Conservation (phyloP, 2,329 filamentous ascomycete species). For the Westerdykella ornata region DNA sequence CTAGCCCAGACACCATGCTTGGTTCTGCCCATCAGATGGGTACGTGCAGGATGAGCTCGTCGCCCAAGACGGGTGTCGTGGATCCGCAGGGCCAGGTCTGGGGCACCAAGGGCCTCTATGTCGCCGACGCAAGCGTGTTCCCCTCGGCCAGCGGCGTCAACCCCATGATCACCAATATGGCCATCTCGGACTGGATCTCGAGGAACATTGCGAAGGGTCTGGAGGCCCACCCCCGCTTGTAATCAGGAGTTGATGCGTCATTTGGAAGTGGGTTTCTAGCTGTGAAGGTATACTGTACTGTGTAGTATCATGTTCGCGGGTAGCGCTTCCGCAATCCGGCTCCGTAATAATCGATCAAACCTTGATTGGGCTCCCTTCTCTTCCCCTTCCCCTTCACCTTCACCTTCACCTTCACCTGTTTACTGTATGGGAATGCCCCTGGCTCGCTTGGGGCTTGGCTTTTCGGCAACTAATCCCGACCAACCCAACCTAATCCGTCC, state of each 20-base stretch:
- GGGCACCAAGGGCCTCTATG: constrained; percentile 59
- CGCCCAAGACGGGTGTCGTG: constrained; percentile 39
- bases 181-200: constrained; percentile 35
- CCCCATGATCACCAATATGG: constrained; percentile 73
- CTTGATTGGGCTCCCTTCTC: too few species aligned
- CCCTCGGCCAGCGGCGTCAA: constrained; percentile 73
- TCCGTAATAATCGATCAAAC: too few species aligned
- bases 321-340: too few species aligned
- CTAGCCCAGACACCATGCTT: constrained; percentile 49
- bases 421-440: too few species aligned
- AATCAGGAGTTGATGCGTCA: background rate
- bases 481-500: too few species aligned
- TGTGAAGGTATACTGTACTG: too few species aligned
- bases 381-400: too few species aligned
- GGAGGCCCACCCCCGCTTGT: constrained; percentile 17
- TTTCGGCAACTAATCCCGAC: too few species aligned
- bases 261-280: background rate
- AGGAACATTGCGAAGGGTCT: constrained; percentile 23
- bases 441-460: too few species aligned
- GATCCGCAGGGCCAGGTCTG: constrained; percentile 49
- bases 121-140: constrained; percentile 70
- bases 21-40: constrained; percentile 78
- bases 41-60: constrained; percentile 62
- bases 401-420: too few species aligned
- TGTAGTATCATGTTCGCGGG: too few species aligned